Evolutionary conservation across 2,329 filamentous ascomycete genomes (phyloP).

Genomic region (Neurospora sp.): DNA sequence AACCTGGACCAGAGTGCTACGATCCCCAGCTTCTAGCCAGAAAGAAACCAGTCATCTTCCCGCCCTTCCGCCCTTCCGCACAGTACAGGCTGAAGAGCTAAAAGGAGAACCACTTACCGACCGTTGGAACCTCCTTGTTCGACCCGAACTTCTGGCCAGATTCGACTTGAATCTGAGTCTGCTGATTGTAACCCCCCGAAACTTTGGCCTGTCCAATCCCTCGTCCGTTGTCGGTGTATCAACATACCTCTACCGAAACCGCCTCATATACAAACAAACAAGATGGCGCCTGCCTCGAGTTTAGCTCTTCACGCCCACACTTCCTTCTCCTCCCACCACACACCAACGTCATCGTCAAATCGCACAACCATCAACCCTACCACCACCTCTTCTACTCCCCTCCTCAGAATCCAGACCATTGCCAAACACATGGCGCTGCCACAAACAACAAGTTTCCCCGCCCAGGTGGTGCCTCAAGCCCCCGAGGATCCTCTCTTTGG

Average conservation of each 20-base stretch:
- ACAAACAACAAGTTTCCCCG: slow-evolving; percentile 59
- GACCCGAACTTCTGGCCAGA: neutral
- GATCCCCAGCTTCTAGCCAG: neutral
- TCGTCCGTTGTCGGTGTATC: neutral
- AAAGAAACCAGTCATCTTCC: neutral
- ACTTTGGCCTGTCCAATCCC: neutral
- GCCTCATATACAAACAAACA: neutral
- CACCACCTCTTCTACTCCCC: slow-evolving; percentile 31
- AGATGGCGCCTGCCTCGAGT: slow-evolving; percentile 2
- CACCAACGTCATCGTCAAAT: slow-evolving; percentile 9
- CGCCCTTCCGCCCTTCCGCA: neutral
- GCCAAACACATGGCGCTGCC: slow-evolving; percentile 60
- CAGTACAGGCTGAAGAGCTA: neutral
- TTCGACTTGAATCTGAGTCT: neutral
- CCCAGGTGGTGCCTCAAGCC: slow-evolving; percentile 72
- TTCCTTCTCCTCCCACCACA: neutral
- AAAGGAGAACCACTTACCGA: neutral
- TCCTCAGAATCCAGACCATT: slow-evolving; percentile 50
- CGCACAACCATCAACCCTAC: slow-evolving; percentile 25
- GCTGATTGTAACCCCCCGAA: neutral
- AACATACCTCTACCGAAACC: neutral
- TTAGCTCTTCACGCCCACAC: neutral
- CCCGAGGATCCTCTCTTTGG: slow-evolving; percentile 94
- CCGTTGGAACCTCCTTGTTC: neutral
- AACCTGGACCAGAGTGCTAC: neutral